Conservation (phyloP, 352 stramenopile genomes). For the Globisporangium splendens region DNA sequence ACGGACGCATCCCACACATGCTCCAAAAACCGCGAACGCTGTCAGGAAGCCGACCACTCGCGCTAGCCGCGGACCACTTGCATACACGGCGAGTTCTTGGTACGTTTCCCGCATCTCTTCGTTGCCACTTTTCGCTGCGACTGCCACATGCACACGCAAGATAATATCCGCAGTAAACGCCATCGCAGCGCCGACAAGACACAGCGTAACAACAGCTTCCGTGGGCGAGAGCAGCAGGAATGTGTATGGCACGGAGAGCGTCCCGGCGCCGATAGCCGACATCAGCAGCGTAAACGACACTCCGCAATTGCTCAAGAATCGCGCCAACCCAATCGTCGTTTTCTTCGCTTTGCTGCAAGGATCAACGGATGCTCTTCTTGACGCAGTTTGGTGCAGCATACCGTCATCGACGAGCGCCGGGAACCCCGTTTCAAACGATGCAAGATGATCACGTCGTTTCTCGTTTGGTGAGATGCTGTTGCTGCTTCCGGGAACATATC, state of each 20-base stretch:
- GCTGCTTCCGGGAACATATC: not conserved
- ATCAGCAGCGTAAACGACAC: constrained; percentile 44
- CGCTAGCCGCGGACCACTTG: constrained; percentile 46
- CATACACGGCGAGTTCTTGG: constrained; percentile 55
- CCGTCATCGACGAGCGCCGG: constrained; percentile 17
- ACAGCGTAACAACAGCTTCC: constrained; percentile 41
- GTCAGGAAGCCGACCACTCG: constrained; percentile 54
- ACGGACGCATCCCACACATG: constrained; percentile 66
- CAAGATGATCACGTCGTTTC: constrained; percentile 15
- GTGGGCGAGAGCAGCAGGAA: constrained; percentile 48
- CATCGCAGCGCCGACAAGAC: constrained; percentile 56
- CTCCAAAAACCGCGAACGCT: constrained; percentile 72
- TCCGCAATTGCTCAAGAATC: constrained; percentile 11
- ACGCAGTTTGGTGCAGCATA: constrained; percentile 11
- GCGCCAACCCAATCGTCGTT: constrained; percentile 8
- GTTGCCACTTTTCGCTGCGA: constrained; percentile 25
- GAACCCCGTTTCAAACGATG: constrained; percentile 20
- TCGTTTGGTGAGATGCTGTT: constrained; percentile 1
- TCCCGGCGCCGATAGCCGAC: constrained; percentile 54
- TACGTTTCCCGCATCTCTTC: constrained; percentile 57
- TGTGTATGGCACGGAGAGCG: constrained; percentile 61
- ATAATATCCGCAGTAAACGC: constrained; percentile 69
- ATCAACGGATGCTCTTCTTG: constrained; percentile 3
- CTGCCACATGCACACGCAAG: constrained; percentile 52
- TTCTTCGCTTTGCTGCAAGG: constrained; percentile 14